These are phyloP conservation scores for Coemansia sp. DNA, from an alignment of 192 early-diverging fungal species.

Conservation along the genomic window DNA sequence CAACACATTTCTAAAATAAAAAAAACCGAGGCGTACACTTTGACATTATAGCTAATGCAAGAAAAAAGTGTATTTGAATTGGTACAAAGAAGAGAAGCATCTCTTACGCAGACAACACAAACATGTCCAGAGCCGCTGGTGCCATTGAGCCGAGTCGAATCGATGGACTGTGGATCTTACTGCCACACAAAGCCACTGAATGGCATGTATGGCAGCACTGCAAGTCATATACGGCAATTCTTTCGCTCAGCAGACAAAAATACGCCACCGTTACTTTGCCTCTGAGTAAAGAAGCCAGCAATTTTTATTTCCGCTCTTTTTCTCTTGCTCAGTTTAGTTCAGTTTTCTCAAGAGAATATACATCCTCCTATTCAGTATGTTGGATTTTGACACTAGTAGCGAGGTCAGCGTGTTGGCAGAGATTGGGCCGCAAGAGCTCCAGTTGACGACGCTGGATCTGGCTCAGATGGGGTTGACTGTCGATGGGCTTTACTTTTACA, in stretches of 20 bases:
- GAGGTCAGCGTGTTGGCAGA: neutral
- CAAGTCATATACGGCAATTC: too few relatives aligned
- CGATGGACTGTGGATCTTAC: neutral
- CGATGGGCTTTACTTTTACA: conserved; percentile 35
- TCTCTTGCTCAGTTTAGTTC: too few relatives aligned
- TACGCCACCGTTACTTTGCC: too few relatives aligned
- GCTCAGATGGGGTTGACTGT: conserved; percentile 24
- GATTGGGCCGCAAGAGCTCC: conserved; percentile 33
- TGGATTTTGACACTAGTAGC: neutral
- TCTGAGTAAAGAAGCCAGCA: too few relatives aligned
- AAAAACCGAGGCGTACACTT: too few relatives aligned
- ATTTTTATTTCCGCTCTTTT: too few relatives aligned
- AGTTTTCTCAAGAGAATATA: neutral
- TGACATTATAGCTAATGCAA: neutral
- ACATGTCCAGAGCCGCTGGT: neutral
- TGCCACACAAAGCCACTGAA: neutral
- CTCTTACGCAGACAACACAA: too few relatives aligned
- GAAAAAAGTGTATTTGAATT: neutral
- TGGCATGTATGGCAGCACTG: neutral
- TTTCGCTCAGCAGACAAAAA: too few relatives aligned
- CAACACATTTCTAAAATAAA: too few relatives aligned
- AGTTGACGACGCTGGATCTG: conserved; percentile 33
- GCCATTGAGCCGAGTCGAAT: neutral
- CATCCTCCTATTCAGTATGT: neutral
- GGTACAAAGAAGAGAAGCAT: neutral